phyloP scores from a whole-genome alignment of 306 rosid species.

The Ammopiptanthus mongolicus region DNA sequence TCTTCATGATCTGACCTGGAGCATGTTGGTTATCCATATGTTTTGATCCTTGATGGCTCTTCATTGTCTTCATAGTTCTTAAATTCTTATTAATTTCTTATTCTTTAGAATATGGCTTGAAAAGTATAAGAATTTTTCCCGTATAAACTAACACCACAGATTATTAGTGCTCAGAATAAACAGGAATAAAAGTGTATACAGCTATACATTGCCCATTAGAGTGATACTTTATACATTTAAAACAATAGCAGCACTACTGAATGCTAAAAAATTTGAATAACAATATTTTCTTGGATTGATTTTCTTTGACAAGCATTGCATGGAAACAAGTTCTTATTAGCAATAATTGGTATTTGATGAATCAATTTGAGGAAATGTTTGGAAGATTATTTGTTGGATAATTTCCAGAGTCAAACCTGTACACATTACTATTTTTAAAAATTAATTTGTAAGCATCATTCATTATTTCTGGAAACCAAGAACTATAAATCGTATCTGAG shows the following conservation, averaged over 20 bases:
- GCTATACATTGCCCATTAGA: background rate
- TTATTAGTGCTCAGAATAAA: background rate
- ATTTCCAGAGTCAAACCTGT: background rate
- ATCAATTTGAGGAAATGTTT: background rate
- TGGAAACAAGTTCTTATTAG: background rate
- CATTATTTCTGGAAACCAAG: background rate
- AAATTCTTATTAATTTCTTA: background rate
- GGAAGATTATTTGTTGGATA: slow-evolving; percentile 10
- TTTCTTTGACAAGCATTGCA: background rate
- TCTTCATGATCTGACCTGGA: too few relatives aligned
- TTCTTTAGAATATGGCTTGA: background rate
- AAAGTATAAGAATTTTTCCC: background rate
- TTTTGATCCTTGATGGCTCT: background rate
- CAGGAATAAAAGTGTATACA: background rate
- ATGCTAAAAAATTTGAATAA: background rate
- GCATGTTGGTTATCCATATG: too few relatives aligned
- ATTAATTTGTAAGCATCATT: too few relatives aligned
- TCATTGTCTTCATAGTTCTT: background rate
- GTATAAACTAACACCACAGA: background rate
- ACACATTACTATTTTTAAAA: background rate
- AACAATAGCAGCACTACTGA: background rate
- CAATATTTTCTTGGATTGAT: background rate
- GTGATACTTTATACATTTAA: background rate
- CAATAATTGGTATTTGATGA: background rate
- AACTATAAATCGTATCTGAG: background rate